These are phyloP conservation scores for Lotus japonicus DNA, from an alignment of 306 rosid genomes.

Conservation along the genomic window DNA sequence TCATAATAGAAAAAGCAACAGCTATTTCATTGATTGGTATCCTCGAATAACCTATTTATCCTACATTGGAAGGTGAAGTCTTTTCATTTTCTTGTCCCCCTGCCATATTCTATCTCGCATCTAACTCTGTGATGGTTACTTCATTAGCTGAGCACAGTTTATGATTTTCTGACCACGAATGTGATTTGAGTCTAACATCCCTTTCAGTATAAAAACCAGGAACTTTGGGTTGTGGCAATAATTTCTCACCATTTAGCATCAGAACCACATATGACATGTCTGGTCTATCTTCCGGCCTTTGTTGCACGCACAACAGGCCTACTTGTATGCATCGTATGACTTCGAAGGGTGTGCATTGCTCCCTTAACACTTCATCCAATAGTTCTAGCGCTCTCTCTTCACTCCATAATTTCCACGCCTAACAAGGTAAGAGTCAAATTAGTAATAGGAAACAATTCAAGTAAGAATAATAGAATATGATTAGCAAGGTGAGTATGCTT, in stretches of 20 bases:
- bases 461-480: too few relatives aligned
- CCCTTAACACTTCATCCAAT: neutral
- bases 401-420: constrained; percentile 2
- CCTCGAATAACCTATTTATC: too few relatives aligned
- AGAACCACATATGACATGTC: neutral
- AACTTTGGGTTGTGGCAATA: neutral
- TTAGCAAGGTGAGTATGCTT: neutral
- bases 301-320: neutral
- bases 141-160: neutral
- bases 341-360: neutral
- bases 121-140: neutral
- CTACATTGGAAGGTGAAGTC: too few relatives aligned
- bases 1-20: too few relatives aligned
- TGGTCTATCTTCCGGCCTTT: too few relatives aligned
- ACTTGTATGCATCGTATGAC: neutral
- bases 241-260: neutral
- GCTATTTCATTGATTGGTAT: too few relatives aligned
- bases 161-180: neutral
- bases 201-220: neutral
- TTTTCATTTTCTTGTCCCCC: neutral
- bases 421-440: neutral
- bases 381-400: neutral
- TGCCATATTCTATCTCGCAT: neutral
- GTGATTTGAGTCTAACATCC: neutral
- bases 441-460: neutral